Conservation (phyloP, 805 yeast species). For the Candida adriatica region DNA sequence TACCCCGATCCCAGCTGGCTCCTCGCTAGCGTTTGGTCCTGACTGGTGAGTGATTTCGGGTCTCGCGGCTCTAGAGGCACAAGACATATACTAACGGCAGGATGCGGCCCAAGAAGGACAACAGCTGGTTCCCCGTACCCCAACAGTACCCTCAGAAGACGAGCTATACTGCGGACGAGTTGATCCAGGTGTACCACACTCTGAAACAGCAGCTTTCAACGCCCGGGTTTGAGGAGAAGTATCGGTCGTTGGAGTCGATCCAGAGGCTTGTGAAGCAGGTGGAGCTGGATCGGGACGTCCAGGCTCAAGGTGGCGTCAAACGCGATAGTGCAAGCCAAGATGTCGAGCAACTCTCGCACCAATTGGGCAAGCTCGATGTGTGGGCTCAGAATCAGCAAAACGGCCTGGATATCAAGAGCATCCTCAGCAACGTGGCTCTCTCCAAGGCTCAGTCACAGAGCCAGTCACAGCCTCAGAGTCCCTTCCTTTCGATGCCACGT, state of each 20-base stretch:
- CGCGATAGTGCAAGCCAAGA: conserved; percentile 2
- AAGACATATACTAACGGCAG: too few species aligned
- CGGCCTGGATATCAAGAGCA: conserved; percentile 21
- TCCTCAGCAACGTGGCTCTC: conserved; percentile 15
- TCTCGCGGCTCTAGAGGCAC: too few species aligned
- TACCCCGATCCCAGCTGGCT: too few species aligned
- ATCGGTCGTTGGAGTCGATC: conserved; percentile 26
- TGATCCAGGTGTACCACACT: conserved; percentile 46
- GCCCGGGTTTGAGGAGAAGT: conserved; percentile 25
- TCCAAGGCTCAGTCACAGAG: conserved; percentile 8
- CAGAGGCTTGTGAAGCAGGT: conserved; percentile 17
- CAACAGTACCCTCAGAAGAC: too few species aligned
- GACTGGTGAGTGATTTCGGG: too few species aligned
- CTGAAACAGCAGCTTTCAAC: conserved; percentile 25
- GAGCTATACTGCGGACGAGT: conserved; percentile 42
- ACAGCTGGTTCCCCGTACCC: too few species aligned
- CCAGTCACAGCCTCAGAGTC: conserved; percentile 2
- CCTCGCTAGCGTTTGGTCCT: too few species aligned
- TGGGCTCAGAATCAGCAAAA: conserved; percentile 19
- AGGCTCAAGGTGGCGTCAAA: conserved; percentile 5
- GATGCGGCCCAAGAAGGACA: too few species aligned
- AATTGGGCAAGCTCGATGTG: conserved; percentile 14
- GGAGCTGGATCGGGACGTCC: conserved; percentile 15
- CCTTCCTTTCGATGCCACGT: too few species aligned
- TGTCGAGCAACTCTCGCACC: conserved; percentile 12